Percentiles rank a stretch among this genome's conserved stretches.
Conservation (phyloP, 306 rosid species). For the Astragalus glycyphyllos region DNA sequence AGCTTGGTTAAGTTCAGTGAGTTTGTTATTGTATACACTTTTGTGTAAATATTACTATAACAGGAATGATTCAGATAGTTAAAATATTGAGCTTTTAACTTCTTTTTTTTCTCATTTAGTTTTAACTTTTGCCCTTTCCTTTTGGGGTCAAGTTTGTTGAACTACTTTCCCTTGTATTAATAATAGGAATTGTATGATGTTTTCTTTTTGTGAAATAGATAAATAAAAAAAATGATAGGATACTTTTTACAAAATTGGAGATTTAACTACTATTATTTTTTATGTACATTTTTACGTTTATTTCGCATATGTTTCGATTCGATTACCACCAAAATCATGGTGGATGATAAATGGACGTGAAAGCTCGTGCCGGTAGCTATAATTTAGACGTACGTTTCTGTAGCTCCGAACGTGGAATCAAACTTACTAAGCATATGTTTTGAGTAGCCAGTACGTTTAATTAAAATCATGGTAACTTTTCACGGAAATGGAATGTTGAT, state of each 20-base stretch:
- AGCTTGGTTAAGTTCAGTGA: constrained; percentile 57
- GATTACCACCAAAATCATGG: no score
- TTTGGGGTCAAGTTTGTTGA: constrained; percentile 33
- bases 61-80: constrained; percentile 51
- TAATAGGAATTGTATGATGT: constrained; percentile 30
- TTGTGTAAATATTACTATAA: constrained; percentile 61
- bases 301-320: no score
- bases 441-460: no score
- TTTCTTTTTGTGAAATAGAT: background rate
- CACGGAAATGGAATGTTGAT: no score
- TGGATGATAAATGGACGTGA: no score
- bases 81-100: constrained; percentile 39
- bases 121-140: background rate
- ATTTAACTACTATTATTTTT: background rate
- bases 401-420: no score
- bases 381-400: no score
- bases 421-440: no score
- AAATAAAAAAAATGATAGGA: background rate
- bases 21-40: constrained; percentile 61
- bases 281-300: background rate
- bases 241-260: background rate
- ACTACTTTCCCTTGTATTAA: constrained; percentile 6
- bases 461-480: no score
- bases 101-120: no score
- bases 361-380: no score